A percentile compares a stretch with the other conserved stretches of the same genome.
Conservation (phyloP, 2,329 filamentous ascomycete species). For the Drechslerella coelobrocha region DNA sequence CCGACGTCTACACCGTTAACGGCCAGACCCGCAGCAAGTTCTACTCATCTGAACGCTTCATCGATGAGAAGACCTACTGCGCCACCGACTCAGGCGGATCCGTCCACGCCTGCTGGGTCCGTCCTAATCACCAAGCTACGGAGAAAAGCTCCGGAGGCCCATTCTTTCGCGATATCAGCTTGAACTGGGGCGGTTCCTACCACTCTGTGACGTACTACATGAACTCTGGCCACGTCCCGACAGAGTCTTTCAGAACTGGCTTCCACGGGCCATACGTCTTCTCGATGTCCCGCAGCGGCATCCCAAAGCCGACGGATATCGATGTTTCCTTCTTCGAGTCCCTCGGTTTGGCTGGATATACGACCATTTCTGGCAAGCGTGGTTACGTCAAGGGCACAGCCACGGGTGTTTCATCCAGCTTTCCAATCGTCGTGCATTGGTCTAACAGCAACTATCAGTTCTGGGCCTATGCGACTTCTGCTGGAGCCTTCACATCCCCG, state of each 20-base stretch:
- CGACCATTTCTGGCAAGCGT: constrained; percentile 63
- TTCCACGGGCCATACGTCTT: constrained; percentile 72
- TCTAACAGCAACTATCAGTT: constrained; percentile 55
- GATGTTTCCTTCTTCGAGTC: constrained; percentile 68
- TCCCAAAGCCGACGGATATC: constrained; percentile 61
- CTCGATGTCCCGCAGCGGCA: constrained; percentile 66
- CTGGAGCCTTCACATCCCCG: constrained; percentile 68
- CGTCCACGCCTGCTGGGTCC: constrained; percentile 66
- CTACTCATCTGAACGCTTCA: constrained; percentile 72
- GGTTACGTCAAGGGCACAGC: constrained; percentile 69
- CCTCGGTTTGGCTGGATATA: constrained; percentile 66
- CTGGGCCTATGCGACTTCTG: constrained; percentile 56
- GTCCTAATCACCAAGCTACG: constrained; percentile 63
- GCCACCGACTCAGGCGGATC: constrained; percentile 52
- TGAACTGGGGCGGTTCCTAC: constrained; percentile 67
- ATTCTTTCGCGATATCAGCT: constrained; percentile 64
- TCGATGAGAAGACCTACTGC: constrained; percentile 71
- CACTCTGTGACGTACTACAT: constrained; percentile 69
- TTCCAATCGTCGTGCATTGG: constrained; percentile 70
- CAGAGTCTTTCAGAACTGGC: constrained; percentile 68
- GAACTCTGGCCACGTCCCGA: constrained; percentile 70
- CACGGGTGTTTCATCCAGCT: constrained; percentile 64
- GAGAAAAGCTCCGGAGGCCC: constrained; percentile 71
- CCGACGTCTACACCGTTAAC: constrained; percentile 63
- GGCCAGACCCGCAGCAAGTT: constrained; percentile 73